Base-by-base conservation (phyloP, 2,329 filamentous ascomycete species). In the Laburnicola sp. region DNA sequence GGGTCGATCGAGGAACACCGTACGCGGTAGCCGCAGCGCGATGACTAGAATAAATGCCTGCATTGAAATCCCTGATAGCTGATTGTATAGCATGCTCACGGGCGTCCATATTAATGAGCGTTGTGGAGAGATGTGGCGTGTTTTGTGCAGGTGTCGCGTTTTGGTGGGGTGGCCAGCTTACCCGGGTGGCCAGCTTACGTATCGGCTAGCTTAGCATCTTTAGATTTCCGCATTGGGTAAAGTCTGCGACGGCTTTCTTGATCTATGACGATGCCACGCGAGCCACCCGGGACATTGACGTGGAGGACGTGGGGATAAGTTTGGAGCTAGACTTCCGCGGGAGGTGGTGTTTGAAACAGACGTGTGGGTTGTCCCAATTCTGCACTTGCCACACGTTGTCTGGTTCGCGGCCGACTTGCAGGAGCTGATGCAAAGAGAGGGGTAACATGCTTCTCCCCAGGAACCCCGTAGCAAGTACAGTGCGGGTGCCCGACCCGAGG, bases 361-460 rank as follows among this genome's bases (percentile, higher is more conserved):
- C 32, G 16, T 40, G 28, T 43, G 9, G 10, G n/a, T 22, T 31
- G 23, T 36, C 28, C 30, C 46, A 26, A 22, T 27, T 27, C 16
- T 27, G 38, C 6, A 21, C 11, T 50, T 53, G 54, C 54, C 54
- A 56, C 48, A 40, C 16, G 16, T 38, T 16, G 32, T 56, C 52
- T 54, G 42, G 51, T 26, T 39, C 30, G 37, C 35, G 6, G 34
- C 21, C 22, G 35, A 21, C 48, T 42, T 40, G 48, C 48, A 46
- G 31, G 11, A 4, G 44, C 32, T 36, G 25, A 6, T 10, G 25
- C 38, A 10, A 11, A 34, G 23, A 28, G 40, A 39, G 34, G 41
- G 40, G 32, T 37, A 30, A 32, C 31, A 3, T 36, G 25, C 34
- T 8, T 31, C 3, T 45, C 16, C 16, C 16, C 16, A 16, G 16